phyloP scores from a whole-genome alignment of 2,329 filamentous ascomycete genomes.

The Amauroascus verrucosus region DNA sequence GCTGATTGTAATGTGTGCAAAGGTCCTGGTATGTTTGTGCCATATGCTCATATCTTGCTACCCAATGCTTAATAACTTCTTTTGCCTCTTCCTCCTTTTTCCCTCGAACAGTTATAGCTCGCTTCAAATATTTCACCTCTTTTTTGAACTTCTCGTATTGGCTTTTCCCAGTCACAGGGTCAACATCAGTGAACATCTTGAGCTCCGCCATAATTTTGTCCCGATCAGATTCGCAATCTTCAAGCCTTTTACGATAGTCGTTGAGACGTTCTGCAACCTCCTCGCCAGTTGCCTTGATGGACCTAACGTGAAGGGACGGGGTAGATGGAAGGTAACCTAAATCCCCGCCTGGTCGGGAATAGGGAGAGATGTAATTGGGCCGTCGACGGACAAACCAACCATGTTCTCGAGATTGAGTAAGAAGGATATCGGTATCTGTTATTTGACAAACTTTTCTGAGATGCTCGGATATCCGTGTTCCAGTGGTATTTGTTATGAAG shows the following conservation, averaged over 20 bases:
- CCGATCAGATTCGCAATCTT: conserved; percentile 15
- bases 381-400: conserved; percentile 18
- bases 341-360: conserved; percentile 21
- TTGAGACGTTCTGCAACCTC: conserved; percentile 20
- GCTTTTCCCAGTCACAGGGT: conserved; percentile 24
- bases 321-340: conserved; percentile 26
- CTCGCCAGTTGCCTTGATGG: conserved; percentile 21
- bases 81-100: conserved; percentile 21
- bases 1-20: neutral
- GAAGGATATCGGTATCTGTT: conserved; percentile 19
- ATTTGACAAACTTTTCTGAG: conserved; percentile 20
- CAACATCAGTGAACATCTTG: conserved; percentile 19
- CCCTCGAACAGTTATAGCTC: conserved; percentile 21
- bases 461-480: conserved; percentile 2
- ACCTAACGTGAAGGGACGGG: conserved; percentile 24
- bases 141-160: conserved; percentile 17
- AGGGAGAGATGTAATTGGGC: conserved; percentile 26
- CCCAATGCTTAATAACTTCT: conserved; percentile 24
- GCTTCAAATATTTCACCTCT: conserved; percentile 15
- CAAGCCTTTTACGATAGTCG: conserved; percentile 19
- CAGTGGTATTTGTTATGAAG: neutral
- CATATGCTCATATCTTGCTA: conserved; percentile 17
- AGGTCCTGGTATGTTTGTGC: conserved; percentile 20
- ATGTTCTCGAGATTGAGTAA: conserved; percentile 20
- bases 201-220: conserved; percentile 23